Evolutionary conservation across 371 early-diverging fungal genomes (phyloP), one percentile per base, ranked within the genome.

Genomic region (Smittium culicis): DNA sequence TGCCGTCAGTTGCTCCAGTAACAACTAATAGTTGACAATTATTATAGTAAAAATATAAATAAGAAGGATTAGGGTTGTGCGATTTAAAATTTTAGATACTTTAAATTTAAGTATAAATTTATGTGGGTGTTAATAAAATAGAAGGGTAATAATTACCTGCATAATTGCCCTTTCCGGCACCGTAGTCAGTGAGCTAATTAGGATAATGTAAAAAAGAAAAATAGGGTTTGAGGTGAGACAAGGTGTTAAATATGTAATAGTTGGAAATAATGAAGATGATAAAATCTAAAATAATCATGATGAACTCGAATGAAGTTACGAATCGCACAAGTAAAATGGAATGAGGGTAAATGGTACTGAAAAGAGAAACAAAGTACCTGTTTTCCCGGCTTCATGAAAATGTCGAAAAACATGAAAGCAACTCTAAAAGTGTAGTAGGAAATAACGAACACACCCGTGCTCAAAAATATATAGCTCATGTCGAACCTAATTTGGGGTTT

Each of bases 1-100:
- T 94, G 61, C 97, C 99, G 80, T 96, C 98, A 14, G 97, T 91
- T 25, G 96, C 94, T 65, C 99, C 99, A 61, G 99, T 99, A 58
- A 99, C 83, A 64, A 98, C 89, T 61, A 17, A 17, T 29, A 29
- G 16, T 64, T 64, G 29, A 61, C 24, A 17, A 57, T 61, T 86
- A 74, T 16, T 59, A 25, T 67, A 34, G 11, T 58, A 27, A 25
- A n/a, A 35, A 20, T 20, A 35, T 34, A 64, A 29, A 69, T 24
- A 74, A 66, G 27, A n/a, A 68, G 29, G 25, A 11, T 0, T 68
- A 0, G 14, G 14, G 0, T 20, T 34, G 45, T 24, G 25, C 28
- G 5, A 60, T 20, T 3, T 29, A 16, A 34, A 45, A n/a, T n/a
- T n/a, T n/a, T n/a, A n/a, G n/a, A n/a, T n/a, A n/a, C n/a, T n/a